These are phyloP conservation scores for Mangifera indica DNA, from an alignment of 345 rosid species.

Conservation along the genomic window DNA sequence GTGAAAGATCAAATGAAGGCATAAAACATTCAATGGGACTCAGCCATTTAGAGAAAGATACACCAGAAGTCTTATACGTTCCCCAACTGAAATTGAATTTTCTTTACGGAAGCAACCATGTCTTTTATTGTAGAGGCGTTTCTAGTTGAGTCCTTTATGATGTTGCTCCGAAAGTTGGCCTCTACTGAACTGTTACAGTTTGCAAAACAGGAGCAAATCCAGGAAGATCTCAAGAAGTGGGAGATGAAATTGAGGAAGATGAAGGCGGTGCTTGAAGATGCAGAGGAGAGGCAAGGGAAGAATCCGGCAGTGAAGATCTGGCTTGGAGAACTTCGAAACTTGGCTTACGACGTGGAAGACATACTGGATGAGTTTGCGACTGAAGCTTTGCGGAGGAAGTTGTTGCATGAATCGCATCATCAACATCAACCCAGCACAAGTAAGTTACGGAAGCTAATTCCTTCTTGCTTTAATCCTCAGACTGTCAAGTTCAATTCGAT, in stretches of 20 bases:
- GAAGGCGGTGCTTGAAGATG: background rate
- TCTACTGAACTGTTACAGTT: constrained; percentile 10
- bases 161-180: background rate
- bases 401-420: background rate
- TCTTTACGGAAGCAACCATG: background rate
- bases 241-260: background rate
- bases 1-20: too few relatives aligned
- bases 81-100: too few relatives aligned
- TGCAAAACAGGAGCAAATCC: background rate
- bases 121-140: background rate
- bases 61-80: too few relatives aligned
- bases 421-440: background rate
- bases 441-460: background rate
- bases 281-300: constrained; percentile 8
- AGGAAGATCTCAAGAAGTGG: constrained; percentile 11
- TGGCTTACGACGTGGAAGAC: constrained; percentile 5
- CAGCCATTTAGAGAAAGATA: too few relatives aligned
- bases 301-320: constrained; percentile 2
- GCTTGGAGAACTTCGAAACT: constrained; percentile 18
- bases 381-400: background rate
- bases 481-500: background rate
- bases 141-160: background rate
- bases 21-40: too few relatives aligned
- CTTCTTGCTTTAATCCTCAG: background rate
- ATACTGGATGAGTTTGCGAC: background rate